phyloP scores from a whole-genome alignment of 129 eudicot genomes.

The Scalesia atractyloides region DNA sequence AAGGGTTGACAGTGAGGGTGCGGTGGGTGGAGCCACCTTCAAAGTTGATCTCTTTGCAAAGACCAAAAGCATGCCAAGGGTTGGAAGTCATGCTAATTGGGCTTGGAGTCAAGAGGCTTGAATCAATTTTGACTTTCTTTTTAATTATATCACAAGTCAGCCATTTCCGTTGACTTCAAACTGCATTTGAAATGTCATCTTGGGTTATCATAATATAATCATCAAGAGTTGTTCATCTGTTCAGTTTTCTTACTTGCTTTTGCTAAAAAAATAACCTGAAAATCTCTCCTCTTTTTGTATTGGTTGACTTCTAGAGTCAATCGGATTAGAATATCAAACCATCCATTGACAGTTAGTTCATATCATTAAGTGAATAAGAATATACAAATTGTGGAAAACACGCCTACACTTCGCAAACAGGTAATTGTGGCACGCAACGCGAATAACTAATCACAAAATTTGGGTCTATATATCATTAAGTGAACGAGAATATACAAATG shows the following conservation, averaged over 20 bases:
- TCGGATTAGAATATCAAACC: neutral
- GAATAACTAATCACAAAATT: too few relatives aligned
- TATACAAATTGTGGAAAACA: too few relatives aligned
- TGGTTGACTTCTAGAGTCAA: neutral
- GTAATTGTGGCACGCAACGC: too few relatives aligned
- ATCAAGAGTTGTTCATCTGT: constrained; percentile 1
- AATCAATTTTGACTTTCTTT: constrained; percentile 20
- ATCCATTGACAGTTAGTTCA: neutral
- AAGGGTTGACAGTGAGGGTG: constrained; percentile 68
- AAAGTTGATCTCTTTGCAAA: constrained; percentile 63
- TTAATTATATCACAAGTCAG: neutral
- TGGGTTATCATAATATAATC: constrained; percentile 5
- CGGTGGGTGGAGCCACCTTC: constrained; percentile 80
- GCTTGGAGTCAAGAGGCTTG: constrained; percentile 62
- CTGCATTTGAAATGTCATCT: constrained; percentile 8
- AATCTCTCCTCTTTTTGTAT: neutral
- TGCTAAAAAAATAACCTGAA: too few relatives aligned
- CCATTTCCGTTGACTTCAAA: neutral
- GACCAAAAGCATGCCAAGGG: constrained; percentile 76
- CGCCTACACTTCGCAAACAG: too few relatives aligned
- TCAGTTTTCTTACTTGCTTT: neutral
- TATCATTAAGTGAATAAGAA: too few relatives aligned
- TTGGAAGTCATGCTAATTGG: constrained; percentile 94
- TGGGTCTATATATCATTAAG: too few relatives aligned
- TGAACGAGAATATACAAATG: too few relatives aligned